Evolutionary conservation across 768 basidiomycete species (phyloP).

Genomic region (Serendipita indica): DNA sequence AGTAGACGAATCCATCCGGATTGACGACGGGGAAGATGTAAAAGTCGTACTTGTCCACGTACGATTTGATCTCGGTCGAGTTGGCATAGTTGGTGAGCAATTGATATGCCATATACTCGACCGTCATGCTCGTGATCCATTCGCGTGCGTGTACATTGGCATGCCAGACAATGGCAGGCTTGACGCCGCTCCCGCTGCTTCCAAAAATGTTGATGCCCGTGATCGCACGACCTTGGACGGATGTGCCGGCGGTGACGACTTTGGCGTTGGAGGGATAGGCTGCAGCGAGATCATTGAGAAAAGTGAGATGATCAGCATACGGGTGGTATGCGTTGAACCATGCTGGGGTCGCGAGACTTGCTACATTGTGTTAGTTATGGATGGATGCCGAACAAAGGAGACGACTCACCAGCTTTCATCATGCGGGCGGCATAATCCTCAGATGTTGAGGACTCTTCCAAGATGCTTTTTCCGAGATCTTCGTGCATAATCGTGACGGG

Average conservation of each 20-base stretch:
- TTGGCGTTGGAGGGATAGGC: background rate
- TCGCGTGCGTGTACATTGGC: slow-evolving; percentile 7
- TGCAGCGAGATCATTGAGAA: background rate
- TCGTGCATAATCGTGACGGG: slow-evolving; percentile 7
- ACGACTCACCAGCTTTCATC: background rate
- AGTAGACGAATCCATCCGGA: slow-evolving; percentile 5
- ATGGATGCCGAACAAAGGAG: too few relatives aligned
- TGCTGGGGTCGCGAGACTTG: background rate
- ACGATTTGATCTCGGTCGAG: slow-evolving; percentile 4
- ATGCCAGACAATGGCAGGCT: slow-evolving; percentile 6
- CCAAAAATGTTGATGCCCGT: slow-evolving; percentile 3
- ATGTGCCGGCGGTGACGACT: background rate
- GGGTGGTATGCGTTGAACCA: slow-evolving; percentile 9
- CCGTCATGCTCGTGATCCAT: slow-evolving; percentile 5
- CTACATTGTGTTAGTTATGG: too few relatives aligned
- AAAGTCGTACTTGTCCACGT: slow-evolving; percentile 7
- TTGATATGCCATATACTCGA: slow-evolving; percentile 4
- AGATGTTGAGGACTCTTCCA: background rate
- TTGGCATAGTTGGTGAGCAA: slow-evolving; percentile 2
- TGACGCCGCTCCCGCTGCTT: background rate
- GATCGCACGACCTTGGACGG: background rate
- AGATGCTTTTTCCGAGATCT: background rate
- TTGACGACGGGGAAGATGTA: slow-evolving; percentile 6
- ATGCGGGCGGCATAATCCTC: background rate
- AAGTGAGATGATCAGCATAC: background rate